Base-by-base conservation (phyloP, 495 filamentous ascomycete genomes). In the Sordaria brevicollis region DNA sequence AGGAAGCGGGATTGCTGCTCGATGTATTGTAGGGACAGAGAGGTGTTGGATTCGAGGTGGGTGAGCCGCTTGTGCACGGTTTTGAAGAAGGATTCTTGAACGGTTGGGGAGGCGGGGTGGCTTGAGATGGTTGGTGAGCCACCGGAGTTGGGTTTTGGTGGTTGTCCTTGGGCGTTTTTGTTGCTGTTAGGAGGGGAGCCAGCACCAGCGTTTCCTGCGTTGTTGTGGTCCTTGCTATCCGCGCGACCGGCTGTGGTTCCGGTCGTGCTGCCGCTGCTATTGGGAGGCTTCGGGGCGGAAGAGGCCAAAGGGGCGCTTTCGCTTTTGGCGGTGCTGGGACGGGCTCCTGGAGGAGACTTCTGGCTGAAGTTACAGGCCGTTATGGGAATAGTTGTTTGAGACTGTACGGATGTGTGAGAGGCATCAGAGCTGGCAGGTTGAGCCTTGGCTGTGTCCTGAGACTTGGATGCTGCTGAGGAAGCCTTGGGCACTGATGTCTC, bases 21-120 rank as follows among this genome's bases (percentile, higher is more conserved):
- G 72, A 99, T 97, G 76, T 98, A 99, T 74, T 96, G 92, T 3
- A 99, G 86, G 0, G 93, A 97, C 34, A 99, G 84, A 3, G 93
- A 95, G 7, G 92, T 92, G 79, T 98, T 97, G 25, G 92, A 87
- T 79, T 99, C 95, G 15, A 99, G 89, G 71, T 91, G 87, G 74
- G 93, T 91, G 6, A 99, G 87, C 41, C 95, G 92, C 77, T 97
- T 97, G 71, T 93, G 91, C 5, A 99, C 89, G 7, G 92, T 92
- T 79, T 98, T 98, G 86, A 97, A 99, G 81, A 99, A 98, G 8
- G 90, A 93, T 78, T 97, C 95, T 80, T 99, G 95, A 4, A 93
- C 94, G 0, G 93, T 93, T 11, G 94, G 94, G 19, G 86, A 88
- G 3, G 92, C 79, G 13, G 89, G 81, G 0, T 90, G 86, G 57